Evolutionary conservation across 2,329 filamentous ascomycete species (phyloP), one percentile per base, ranked within the genome.

Genomic region (Pseudohalonectria lignicola): DNA sequence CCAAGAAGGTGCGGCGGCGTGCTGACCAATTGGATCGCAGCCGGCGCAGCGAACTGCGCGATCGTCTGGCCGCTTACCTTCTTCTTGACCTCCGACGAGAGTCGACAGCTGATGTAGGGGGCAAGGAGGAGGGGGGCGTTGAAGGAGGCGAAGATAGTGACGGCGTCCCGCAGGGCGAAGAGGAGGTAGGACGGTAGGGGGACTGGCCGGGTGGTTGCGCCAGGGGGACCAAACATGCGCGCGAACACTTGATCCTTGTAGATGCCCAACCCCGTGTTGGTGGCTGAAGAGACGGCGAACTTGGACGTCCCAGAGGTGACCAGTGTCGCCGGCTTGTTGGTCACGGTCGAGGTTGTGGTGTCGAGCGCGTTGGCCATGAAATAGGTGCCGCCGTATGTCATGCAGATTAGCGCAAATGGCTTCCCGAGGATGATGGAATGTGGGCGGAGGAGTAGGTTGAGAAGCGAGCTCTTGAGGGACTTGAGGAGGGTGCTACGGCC

Each of bases 131-230:
- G 75, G 0, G 90, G 90, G 2, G 94, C 64, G 55, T 95, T 95
- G 71, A 95, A 96, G 11, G 78, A 85, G 4, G 86, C 86, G 57
- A 93, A 94, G 50, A 94, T 87, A 37, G 88, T 94, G 44, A 94
- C 63, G 60, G 81, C 86, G 62, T 95, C 88, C 49, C 88, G 78
- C 39, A 82, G 54, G 3, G 84, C 79, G 66, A 94, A 95, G 41
- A 94, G 74, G 1, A 70, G 64, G 60, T 87, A 92, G 8, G 79
- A 84, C 2, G 81, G 66, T 23, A 76, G 60, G 0, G 84, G 79
- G 1, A 94, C 81, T 19, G 69, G 61, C 13, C 69, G 66, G 10
- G 61, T 71, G 1, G 63, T 55, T 18, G 53, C 60, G 40, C 58
- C 67, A 0, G 64, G 61, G 0, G 81, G 76, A 11, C 85, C 85